Percentiles rank a stretch among this genome's conserved stretches.
Evolutionary conservation across 1,139 yeast species (phyloP).

Genomic region (Candida smagusa): DNA sequence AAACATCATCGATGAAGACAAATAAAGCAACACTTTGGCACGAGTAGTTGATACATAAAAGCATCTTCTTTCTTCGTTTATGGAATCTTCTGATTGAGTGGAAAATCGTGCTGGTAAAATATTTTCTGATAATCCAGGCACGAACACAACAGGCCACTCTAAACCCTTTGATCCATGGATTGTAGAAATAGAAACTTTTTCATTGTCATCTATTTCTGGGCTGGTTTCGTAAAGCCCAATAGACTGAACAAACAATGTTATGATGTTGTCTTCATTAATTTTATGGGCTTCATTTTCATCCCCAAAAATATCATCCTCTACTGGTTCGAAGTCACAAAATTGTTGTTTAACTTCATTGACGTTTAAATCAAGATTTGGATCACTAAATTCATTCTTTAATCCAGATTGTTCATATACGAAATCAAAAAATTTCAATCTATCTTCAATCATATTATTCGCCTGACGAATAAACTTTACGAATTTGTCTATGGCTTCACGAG

Average conservation of each 20-base stretch:
- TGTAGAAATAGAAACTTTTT: constrained; percentile 55
- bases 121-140: constrained; percentile 67
- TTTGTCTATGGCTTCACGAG: constrained; percentile 15
- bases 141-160: constrained; percentile 91
- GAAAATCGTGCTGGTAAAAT: constrained; percentile 52
- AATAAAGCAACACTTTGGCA: constrained; percentile 50
- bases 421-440: constrained; percentile 19
- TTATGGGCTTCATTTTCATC: not conserved
- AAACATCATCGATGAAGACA: constrained; percentile 23
- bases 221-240: constrained; percentile 52
- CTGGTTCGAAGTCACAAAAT: constrained; percentile 43
- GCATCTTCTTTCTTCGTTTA: constrained; percentile 78
- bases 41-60: constrained; percentile 87
- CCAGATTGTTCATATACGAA: constrained; percentile 27
- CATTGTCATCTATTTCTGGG: constrained; percentile 7
- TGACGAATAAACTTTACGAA: constrained; percentile 31
- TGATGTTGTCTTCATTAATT: constrained; percentile 33
- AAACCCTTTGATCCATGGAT: constrained; percentile 91
- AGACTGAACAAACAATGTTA: constrained; percentile 52
- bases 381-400: constrained; percentile 28
- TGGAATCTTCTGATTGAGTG: constrained; percentile 26
- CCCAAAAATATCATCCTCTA: constrained; percentile 38
- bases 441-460: constrained; percentile 17
- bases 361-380: constrained; percentile 32
- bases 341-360: constrained; percentile 43